Percentiles rank a stretch among this genome's conserved stretches.
These are phyloP conservation scores for Pholiota molesta DNA, from an alignment of 768 basidiomycete genomes.

Conservation along the genomic window DNA sequence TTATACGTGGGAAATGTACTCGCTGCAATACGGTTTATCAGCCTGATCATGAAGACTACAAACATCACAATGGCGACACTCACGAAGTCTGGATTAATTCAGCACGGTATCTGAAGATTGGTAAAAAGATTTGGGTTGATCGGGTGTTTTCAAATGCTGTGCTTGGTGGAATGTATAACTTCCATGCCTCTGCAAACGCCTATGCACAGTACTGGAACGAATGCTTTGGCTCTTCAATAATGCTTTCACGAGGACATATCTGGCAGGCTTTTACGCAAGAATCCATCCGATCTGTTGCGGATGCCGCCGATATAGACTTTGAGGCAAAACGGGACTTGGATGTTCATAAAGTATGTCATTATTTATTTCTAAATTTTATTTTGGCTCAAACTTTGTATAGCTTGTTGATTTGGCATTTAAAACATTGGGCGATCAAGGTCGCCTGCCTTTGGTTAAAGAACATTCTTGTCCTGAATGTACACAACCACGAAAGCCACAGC, in stretches of 20 bases:
- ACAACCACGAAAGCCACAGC: constrained; percentile 11
- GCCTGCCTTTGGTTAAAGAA: constrained; percentile 5
- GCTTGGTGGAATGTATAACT: constrained; percentile 23
- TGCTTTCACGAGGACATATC: constrained; percentile 9
- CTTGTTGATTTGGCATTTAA: constrained; percentile 8
- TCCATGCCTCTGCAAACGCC: constrained; percentile 25
- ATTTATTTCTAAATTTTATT: too few relatives aligned
- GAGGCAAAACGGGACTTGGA: too few relatives aligned
- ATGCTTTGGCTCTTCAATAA: constrained; percentile 6
- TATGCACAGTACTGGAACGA: constrained; percentile 23
- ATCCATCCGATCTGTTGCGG: constrained; percentile 12
- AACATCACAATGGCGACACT: not conserved
- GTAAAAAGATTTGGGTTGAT: constrained; percentile 19
- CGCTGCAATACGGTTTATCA: constrained; percentile 14
- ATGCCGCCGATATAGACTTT: not conserved
- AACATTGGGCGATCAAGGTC: constrained; percentile 13
- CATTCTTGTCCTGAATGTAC: constrained; percentile 20
- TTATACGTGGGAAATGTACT: constrained; percentile 11
- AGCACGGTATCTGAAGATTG: constrained; percentile 22
- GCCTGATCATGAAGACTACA: constrained; percentile 17
- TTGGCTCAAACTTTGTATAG: constrained; percentile 1
- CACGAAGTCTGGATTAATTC: constrained; percentile 8
- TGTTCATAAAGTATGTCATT: too few relatives aligned
- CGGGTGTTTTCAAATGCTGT: constrained; percentile 18
- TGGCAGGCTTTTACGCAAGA: constrained; percentile 24